Conservation (phyloP, 2,329 filamentous ascomycete species). For the Dactylellina sp. region DNA sequence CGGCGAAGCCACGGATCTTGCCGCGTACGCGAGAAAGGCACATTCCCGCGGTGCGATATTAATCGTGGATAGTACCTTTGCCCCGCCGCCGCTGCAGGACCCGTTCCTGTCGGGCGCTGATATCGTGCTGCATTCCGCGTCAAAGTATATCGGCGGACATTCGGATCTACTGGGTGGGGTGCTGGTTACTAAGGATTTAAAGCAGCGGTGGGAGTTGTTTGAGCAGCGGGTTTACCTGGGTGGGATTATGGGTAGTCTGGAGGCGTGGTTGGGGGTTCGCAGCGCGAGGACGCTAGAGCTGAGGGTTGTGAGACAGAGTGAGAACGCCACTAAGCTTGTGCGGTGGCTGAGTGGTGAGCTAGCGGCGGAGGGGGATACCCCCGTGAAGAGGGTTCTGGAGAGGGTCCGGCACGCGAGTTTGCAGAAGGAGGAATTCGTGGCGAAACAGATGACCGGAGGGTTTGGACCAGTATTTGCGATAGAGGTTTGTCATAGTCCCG, state of each 20-base stretch:
- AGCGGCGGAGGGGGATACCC: slow-evolving; percentile 62
- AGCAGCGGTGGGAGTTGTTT: slow-evolving; percentile 67
- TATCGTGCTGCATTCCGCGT: slow-evolving; percentile 89
- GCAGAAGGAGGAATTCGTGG: slow-evolving; percentile 80
- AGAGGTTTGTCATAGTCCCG: slow-evolving; percentile 68
- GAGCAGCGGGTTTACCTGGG: slow-evolving; percentile 82
- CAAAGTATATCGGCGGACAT: slow-evolving; percentile 96
- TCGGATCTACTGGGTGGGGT: slow-evolving; percentile 93
- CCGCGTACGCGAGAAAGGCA: slow-evolving; percentile 80
- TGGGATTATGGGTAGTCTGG: slow-evolving; percentile 85
- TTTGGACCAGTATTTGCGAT: slow-evolving; percentile 90
- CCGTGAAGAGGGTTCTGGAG: slow-evolving; percentile 70
- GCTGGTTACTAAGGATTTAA: slow-evolving; percentile 64
- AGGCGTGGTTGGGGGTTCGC: slow-evolving; percentile 90
- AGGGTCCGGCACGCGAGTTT: slow-evolving; percentile 81
- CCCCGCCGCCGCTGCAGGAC: slow-evolving; percentile 86
- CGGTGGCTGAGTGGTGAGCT: slow-evolving; percentile 74
- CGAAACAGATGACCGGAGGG: slow-evolving; percentile 88
- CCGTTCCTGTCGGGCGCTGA: slow-evolving; percentile 86
- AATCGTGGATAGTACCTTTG: slow-evolving; percentile 91
- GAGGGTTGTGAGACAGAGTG: slow-evolving; percentile 80
- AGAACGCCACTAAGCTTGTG: slow-evolving; percentile 77
- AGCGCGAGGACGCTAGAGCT: slow-evolving; percentile 88
- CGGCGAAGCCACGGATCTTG: slow-evolving; percentile 82
- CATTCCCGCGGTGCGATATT: slow-evolving; percentile 78